Conservation (phyloP, 2,329 filamentous ascomycete species). For the Alternaria panax region DNA sequence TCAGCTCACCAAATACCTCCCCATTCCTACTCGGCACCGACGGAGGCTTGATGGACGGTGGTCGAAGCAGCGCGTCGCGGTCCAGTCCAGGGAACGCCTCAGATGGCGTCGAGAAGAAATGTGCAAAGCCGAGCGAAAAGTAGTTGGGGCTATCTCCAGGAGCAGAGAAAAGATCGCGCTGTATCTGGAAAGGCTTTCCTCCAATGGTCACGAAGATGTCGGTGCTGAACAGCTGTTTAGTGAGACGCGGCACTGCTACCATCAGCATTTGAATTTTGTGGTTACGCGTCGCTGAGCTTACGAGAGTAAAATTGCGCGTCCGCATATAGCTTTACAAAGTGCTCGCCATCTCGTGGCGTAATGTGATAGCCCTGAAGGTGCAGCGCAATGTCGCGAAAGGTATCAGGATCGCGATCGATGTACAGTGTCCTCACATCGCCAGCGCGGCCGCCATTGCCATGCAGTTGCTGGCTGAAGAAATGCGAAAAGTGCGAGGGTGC, state of each 20-base stretch:
- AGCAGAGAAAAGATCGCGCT: conserved; percentile 82
- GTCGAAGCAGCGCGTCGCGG: conserved; percentile 78
- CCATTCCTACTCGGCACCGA: conserved; percentile 80
- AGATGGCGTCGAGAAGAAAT: conserved; percentile 81
- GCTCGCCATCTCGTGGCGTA: conserved; percentile 77
- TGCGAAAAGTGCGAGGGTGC: conserved; percentile 96
- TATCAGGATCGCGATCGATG: conserved; percentile 90
- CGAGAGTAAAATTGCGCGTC: conserved; percentile 94
- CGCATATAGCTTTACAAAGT: conserved; percentile 91
- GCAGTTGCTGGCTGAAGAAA: conserved; percentile 86
- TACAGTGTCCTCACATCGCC: conserved; percentile 79
- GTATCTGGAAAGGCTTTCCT: conserved; percentile 85
- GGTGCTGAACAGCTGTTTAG: conserved; percentile 88
- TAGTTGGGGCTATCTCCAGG: conserved; percentile 95
- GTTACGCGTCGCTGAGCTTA: conserved; percentile 54
- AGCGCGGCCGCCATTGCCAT: conserved; percentile 66
- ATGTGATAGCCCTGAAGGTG: conserved; percentile 93
- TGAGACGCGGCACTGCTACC: conserved; percentile 77
- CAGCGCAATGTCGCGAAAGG: conserved; percentile 86
- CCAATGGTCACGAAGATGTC: conserved; percentile 94
- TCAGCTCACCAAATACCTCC: conserved; percentile 82
- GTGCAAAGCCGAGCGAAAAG: conserved; percentile 88
- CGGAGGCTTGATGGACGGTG: conserved; percentile 84
- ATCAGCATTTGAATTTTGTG: conserved; percentile 18
- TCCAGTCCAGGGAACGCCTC: conserved; percentile 88